Conservation (phyloP, 805 yeast genomes). For the Scheffersomyces lignosus region DNA sequence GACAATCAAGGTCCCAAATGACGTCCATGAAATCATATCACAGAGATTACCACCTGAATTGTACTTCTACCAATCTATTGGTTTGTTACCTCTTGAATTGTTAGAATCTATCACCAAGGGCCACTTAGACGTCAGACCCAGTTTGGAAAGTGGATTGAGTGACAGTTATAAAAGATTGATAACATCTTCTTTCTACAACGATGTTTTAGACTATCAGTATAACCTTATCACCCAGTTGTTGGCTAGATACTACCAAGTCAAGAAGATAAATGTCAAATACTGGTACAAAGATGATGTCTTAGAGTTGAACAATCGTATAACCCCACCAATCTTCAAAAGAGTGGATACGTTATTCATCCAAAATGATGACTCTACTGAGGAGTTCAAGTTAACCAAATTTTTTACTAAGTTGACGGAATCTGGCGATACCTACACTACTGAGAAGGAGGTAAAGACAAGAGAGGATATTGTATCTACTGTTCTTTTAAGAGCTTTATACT, state of each 20-base stretch:
- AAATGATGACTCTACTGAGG: constrained; percentile 10
- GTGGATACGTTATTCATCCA: constrained; percentile 22
- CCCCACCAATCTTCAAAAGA: constrained; percentile 52
- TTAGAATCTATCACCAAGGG: constrained; percentile 71
- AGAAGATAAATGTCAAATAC: constrained; percentile 52
- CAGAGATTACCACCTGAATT: constrained; percentile 85
- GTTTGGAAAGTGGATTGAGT: constrained; percentile 62
- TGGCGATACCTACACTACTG: constrained; percentile 15
- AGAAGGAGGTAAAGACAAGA: constrained; percentile 36
- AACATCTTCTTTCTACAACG: constrained; percentile 42
- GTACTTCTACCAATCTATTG: constrained; percentile 77
- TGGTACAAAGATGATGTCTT: constrained; percentile 52
- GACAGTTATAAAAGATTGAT: constrained; percentile 60
- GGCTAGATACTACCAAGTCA: constrained; percentile 83
- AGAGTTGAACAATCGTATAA: constrained; percentile 51
- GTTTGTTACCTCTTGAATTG: constrained; percentile 63
- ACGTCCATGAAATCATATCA: constrained; percentile 78
- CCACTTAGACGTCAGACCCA: constrained; percentile 58
- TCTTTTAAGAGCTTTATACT: constrained; percentile 51
- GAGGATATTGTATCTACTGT: constrained; percentile 60
- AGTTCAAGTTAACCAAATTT: constrained; percentile 26
- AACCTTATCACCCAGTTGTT: constrained; percentile 69
- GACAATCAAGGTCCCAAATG: constrained; percentile 59
- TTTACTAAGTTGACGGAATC: constrained; percentile 16
- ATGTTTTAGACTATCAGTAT: constrained; percentile 59